These are phyloP conservation scores for Pseudocercospora crystallina DNA, from an alignment of 2,329 filamentous ascomycete genomes.

Conservation along the genomic window DNA sequence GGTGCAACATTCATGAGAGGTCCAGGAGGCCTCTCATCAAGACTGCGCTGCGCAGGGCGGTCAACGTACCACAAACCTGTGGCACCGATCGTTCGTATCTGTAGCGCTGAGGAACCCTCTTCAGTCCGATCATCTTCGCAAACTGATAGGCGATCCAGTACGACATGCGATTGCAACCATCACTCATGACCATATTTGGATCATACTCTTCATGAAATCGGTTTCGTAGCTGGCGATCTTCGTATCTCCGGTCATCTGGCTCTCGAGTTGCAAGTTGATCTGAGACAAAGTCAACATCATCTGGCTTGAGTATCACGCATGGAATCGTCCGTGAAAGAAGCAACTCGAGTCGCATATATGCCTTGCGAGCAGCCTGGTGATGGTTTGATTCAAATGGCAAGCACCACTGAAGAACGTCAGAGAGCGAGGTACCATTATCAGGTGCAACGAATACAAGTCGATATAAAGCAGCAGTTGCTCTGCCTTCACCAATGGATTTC, in stretches of 20 bases:
- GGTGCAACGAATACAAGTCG: conserved; percentile 29
- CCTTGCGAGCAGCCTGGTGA: conserved; percentile 42
- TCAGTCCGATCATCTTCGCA: conserved; percentile 53
- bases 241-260: conserved; percentile 36
- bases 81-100: conserved; percentile 69
- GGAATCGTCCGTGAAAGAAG: conserved; percentile 42
- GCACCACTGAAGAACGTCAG: conserved; percentile 41
- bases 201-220: conserved; percentile 11
- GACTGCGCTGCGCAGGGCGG: background rate
- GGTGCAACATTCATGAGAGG: conserved; percentile 54
- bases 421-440: background rate
- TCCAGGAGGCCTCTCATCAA: conserved; percentile 6
- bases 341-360: conserved; percentile 44
- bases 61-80: conserved; percentile 72
- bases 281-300: conserved; percentile 34
- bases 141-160: conserved; percentile 55
- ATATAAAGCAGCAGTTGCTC: conserved; percentile 6
- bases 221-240: conserved; percentile 31
- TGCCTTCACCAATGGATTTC: conserved; percentile 19
- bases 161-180: conserved; percentile 66
- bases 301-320: conserved; percentile 37
- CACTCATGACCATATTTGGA: conserved; percentile 43
- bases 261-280: conserved; percentile 33
- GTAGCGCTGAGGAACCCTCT: conserved; percentile 63
- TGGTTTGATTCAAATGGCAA: conserved; percentile 39